Conservation (phyloP, 1,139 yeast genomes). For the Suhomyces wounanorum region DNA sequence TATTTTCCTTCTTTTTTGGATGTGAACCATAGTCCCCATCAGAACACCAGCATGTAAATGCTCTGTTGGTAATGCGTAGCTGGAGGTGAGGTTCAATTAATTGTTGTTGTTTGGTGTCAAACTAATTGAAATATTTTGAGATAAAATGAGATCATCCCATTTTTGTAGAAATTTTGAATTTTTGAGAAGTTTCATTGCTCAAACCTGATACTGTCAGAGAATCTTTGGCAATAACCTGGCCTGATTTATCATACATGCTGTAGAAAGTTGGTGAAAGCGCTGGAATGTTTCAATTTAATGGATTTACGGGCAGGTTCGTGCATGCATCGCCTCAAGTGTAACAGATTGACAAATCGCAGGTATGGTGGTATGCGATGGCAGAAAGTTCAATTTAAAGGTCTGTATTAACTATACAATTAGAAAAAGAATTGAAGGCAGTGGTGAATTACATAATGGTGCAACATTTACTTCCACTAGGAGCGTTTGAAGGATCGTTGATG, state of each 20-base stretch:
- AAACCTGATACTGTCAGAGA: background rate
- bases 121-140: background rate
- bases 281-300: background rate
- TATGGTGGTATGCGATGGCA: background rate
- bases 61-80: background rate
- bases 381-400: slow-evolving; percentile 2
- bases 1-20: slow-evolving; percentile 16
- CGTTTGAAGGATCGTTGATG: slow-evolving; percentile 15
- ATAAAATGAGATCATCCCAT: background rate
- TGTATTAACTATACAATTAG: slow-evolving; percentile 12
- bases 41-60: background rate
- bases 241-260: background rate
- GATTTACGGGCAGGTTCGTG: background rate
- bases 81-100: no score
- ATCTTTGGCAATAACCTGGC: background rate
- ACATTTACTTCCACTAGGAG: slow-evolving; percentile 17
- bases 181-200: background rate
- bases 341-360: background rate
- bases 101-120: no score
- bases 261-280: background rate
- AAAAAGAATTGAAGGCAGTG: slow-evolving; percentile 9
- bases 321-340: background rate
- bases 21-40: no score
- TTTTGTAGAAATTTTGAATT: background rate
- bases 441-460: slow-evolving; percentile 19